These are phyloP conservation scores for Sanghuangporus baumii DNA, from an alignment of 1,284 basidiomycete genomes.

Conservation along the genomic window DNA sequence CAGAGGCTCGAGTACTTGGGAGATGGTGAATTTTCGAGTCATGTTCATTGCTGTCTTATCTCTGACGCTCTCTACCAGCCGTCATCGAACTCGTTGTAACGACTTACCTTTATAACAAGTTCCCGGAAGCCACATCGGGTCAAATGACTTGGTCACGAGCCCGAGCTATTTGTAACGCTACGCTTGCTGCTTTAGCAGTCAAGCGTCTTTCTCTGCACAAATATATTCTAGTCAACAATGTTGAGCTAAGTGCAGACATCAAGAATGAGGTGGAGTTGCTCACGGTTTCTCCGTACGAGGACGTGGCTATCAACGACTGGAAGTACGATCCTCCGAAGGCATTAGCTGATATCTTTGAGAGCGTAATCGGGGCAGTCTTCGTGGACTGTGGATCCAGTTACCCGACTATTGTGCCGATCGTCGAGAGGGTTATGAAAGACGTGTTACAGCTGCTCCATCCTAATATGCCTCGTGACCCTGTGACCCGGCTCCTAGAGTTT, in stretches of 20 bases:
- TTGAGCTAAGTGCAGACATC: conserved; percentile 64
- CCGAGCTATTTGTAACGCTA: conserved; percentile 67
- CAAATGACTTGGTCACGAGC: conserved; percentile 68
- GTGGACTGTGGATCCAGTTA: conserved; percentile 76
- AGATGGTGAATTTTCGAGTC: conserved; percentile 51
- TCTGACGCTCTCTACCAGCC: conserved; percentile 34
- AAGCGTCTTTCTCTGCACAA: conserved; percentile 64
- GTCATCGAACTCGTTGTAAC: conserved; percentile 73
- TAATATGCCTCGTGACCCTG: conserved; percentile 57
- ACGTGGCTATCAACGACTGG: conserved; percentile 68
- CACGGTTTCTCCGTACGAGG: conserved; percentile 44
- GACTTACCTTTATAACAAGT: conserved; percentile 66
- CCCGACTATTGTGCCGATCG: conserved; percentile 52
- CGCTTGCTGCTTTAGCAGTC: conserved; percentile 64
- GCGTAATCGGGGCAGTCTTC: conserved; percentile 77
- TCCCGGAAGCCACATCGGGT: conserved; percentile 64
- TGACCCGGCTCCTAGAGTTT: conserved; percentile 63
- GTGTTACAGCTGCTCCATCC: conserved; percentile 53
- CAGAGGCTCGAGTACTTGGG: conserved; percentile 83
- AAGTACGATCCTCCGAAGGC: conserved; percentile 80
- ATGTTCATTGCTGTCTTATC: neutral
- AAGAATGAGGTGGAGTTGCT: conserved; percentile 54
- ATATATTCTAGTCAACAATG: conserved; percentile 61
- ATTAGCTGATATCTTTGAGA: conserved; percentile 74
- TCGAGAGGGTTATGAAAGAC: conserved; percentile 56